Percentiles rank a stretch among this genome's conserved stretches.
Conservation (phyloP, 2,329 filamentous ascomycete species). For the Xylariaceae sp. region DNA sequence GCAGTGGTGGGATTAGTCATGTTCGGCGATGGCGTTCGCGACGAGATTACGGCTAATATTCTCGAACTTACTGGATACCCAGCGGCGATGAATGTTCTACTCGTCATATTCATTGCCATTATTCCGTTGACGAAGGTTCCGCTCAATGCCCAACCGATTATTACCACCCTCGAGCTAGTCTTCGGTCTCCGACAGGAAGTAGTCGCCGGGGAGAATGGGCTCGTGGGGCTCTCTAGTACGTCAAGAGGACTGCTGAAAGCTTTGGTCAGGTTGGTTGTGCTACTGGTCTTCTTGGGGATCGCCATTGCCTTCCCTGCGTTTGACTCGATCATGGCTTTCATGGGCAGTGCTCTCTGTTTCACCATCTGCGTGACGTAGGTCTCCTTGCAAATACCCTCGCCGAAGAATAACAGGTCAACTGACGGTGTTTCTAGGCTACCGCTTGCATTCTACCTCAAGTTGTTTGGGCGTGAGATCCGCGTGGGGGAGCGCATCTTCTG, state of each 20-base stretch:
- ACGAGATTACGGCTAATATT: slow-evolving; percentile 88
- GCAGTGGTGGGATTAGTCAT: slow-evolving; percentile 82
- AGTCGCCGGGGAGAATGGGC: slow-evolving; percentile 36
- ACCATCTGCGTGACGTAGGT: slow-evolving; percentile 78
- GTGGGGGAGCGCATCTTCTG: slow-evolving; percentile 56
- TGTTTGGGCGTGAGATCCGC: slow-evolving; percentile 69
- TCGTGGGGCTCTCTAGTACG: slow-evolving; percentile 47
- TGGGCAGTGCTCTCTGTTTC: slow-evolving; percentile 86
- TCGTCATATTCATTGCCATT: slow-evolving; percentile 81
- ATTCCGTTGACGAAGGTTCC: slow-evolving; percentile 96
- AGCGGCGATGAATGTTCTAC: slow-evolving; percentile 61
- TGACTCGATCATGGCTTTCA: slow-evolving; percentile 83
- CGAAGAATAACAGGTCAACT: neutral
- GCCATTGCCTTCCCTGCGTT: slow-evolving; percentile 66
- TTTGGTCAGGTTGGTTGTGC: slow-evolving; percentile 55
- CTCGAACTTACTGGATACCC: slow-evolving; percentile 70
- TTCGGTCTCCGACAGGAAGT: slow-evolving; percentile 53
- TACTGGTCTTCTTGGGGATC: slow-evolving; percentile 67
- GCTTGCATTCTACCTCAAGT: slow-evolving; percentile 79
- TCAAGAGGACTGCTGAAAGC: slow-evolving; percentile 53
- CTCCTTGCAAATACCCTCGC: neutral
- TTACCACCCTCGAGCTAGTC: slow-evolving; percentile 76
- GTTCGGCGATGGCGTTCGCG: slow-evolving; percentile 84
- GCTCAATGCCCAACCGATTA: slow-evolving; percentile 78
- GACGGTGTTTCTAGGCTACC: slow-evolving; percentile 48